Percentiles rank a stretch among this genome's conserved stretches.
Conservation (phyloP, 1,139 yeast genomes). For the Protomyces arabidopsidicola region DNA sequence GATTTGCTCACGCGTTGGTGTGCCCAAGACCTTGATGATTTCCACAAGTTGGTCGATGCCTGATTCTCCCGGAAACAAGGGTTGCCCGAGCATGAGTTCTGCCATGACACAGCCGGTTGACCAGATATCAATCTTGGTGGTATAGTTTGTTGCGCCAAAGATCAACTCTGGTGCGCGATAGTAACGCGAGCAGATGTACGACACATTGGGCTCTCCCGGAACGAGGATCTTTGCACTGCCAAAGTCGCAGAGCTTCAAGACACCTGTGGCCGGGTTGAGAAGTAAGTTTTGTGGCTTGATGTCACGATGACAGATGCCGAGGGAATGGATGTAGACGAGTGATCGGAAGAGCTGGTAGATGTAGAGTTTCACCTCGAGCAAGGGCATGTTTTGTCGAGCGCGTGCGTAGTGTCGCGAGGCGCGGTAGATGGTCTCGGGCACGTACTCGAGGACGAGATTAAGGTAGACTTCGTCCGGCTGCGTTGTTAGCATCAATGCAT, state of each 20-base stretch:
- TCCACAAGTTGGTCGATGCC: conserved; percentile 97
- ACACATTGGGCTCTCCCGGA: conserved; percentile 88
- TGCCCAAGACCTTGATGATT: conserved; percentile 90
- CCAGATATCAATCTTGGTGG: conserved; percentile 95
- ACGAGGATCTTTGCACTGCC: conserved; percentile 95
- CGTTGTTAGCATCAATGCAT: background rate
- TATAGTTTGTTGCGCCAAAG: conserved; percentile 85
- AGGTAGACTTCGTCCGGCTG: conserved; percentile 66
- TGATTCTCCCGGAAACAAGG: conserved; percentile 94
- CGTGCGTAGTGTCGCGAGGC: conserved; percentile 81
- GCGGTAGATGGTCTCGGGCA: conserved; percentile 91
- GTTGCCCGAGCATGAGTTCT: conserved; percentile 89
- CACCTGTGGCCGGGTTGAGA: conserved; percentile 68
- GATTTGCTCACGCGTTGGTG: conserved; percentile 90
- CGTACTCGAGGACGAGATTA: conserved; percentile 81
- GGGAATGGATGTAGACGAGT: conserved; percentile 81
- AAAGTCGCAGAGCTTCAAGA: conserved; percentile 88
- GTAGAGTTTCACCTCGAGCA: conserved; percentile 80
- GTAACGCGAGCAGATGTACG: conserved; percentile 92
- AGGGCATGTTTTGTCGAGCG: conserved; percentile 73
- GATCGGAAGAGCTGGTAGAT: conserved; percentile 90
- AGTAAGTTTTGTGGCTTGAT: conserved; percentile 92
- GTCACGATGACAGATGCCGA: conserved; percentile 94
- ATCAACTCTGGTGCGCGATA: conserved; percentile 93
- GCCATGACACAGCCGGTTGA: conserved; percentile 99